Evolutionary conservation across 2,329 filamentous ascomycete species (phyloP).

Genomic region (Teratosphaeria gauchensis): DNA sequence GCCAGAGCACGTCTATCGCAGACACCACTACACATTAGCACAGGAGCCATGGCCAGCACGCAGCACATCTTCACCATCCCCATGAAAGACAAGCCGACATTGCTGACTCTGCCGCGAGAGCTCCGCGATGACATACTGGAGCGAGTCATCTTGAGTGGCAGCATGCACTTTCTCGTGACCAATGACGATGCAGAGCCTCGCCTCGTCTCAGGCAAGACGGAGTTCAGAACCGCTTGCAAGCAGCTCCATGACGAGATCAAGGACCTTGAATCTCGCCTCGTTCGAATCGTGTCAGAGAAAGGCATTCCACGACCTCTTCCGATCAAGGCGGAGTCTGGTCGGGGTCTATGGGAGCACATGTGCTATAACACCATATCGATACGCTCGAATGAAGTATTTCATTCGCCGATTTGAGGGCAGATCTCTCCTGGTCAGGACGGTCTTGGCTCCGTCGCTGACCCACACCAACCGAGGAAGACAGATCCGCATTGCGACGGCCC

Average conservation of each 20-base stretch:
- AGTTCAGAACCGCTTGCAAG: background rate
- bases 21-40: too few species aligned
- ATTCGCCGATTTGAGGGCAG: background rate
- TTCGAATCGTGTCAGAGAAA: background rate
- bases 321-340: background rate
- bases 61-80: background rate
- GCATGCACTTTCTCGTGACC: background rate
- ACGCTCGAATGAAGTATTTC: too few species aligned
- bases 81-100: background rate
- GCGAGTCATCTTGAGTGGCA: background rate
- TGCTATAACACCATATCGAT: too few species aligned
- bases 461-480: background rate
- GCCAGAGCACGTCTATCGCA: too few species aligned
- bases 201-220: background rate
- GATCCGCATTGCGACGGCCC: background rate
- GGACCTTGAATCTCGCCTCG: background rate
- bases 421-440: background rate
- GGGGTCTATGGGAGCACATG: too few species aligned
- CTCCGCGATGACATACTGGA: constrained; percentile 14
- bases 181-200: background rate
- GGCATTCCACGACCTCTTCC: background rate
- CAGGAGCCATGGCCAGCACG: too few species aligned
- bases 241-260: background rate
- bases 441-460: background rate
- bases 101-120: constrained; percentile 14